Evolutionary conservation across 2,329 filamentous ascomycete species (phyloP).

Genomic region (Monilinia fructigena): DNA sequence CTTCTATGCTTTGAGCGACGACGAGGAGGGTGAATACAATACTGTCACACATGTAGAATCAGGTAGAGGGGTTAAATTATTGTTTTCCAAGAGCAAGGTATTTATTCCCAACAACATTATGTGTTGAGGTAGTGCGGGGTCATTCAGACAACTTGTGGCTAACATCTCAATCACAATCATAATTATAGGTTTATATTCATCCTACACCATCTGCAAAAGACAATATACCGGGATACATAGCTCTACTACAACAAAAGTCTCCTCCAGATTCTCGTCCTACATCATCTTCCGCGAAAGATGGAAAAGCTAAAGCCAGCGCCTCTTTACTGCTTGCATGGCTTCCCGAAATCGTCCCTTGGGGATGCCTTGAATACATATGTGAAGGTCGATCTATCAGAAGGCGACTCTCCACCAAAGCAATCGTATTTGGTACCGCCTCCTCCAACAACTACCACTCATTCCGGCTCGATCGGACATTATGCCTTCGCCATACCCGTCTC

Average conservation of each 20-base stretch:
- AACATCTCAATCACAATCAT: conserved; percentile 30
- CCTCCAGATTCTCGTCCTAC: conserved; percentile 39
- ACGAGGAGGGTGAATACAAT: conserved; percentile 92
- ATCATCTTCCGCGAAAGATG: conserved; percentile 42
- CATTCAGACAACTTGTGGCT: conserved; percentile 6
- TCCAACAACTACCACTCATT: conserved; percentile 77
- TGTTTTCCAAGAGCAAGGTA: conserved; percentile 96
- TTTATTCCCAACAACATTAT: conserved; percentile 29
- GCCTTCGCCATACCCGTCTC: conserved; percentile 88
- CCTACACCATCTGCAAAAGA: conserved; percentile 90
- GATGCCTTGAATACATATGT: conserved; percentile 87
- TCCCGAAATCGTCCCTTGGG: conserved; percentile 85
- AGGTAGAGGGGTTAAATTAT: conserved; percentile 82
- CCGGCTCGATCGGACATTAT: conserved; percentile 71
- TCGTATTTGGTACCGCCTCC: conserved; percentile 89
- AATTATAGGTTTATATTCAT: conserved; percentile 82
- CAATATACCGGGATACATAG: conserved; percentile 92
- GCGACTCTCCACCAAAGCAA: conserved; percentile 76
- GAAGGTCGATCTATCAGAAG: conserved; percentile 87
- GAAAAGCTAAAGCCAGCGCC: conserved; percentile 55
- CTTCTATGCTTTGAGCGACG: conserved; percentile 94
- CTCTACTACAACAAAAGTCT: conserved; percentile 84
- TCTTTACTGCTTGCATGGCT: conserved; percentile 90
- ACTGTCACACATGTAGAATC: conserved; percentile 80
- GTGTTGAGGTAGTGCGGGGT: conserved; percentile 24